Evolutionary conservation across 106 monocot genomes (phyloP).

Genomic region (Hemerocallis citrina): DNA sequence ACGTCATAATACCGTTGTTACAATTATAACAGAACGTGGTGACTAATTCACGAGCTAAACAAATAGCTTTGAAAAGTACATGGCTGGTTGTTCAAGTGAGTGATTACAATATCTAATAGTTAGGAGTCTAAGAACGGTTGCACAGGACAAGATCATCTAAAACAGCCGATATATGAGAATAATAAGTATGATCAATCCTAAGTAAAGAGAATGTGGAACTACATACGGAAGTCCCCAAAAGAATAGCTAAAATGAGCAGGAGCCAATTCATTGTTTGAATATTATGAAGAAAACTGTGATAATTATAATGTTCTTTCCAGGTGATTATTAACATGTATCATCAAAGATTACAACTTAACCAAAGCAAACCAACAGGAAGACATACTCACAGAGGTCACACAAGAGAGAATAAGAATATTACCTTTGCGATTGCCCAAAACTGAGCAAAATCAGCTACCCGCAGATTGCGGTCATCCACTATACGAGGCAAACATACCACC

Average conservation of each 20-base stretch:
- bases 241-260: neutral
- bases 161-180: neutral
- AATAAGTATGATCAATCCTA: neutral
- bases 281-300: neutral
- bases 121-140: neutral
- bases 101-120: neutral
- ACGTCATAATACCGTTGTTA: neutral
- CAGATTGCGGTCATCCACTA: constrained; percentile 99
- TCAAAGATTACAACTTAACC: constrained; percentile 14
- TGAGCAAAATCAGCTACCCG: constrained; percentile 99
- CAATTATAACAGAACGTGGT: neutral
- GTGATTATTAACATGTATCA: neutral
- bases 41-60: neutral
- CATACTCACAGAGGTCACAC: constrained; percentile 29
- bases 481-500: constrained; percentile 85
- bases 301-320: neutral
- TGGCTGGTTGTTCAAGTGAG: neutral
- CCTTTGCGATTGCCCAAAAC: constrained; percentile 99
- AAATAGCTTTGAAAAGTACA: neutral
- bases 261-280: too few species aligned
- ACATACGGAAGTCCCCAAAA: neutral
- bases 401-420: constrained; percentile 57
- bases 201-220: neutral
- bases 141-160: neutral
- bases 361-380: constrained; percentile 22